A percentile compares a stretch with the other conserved stretches of the same genome.
These are phyloP conservation scores for Clohesyomyces aquaticus DNA, from an alignment of 495 filamentous ascomycete genomes.

Conservation along the genomic window DNA sequence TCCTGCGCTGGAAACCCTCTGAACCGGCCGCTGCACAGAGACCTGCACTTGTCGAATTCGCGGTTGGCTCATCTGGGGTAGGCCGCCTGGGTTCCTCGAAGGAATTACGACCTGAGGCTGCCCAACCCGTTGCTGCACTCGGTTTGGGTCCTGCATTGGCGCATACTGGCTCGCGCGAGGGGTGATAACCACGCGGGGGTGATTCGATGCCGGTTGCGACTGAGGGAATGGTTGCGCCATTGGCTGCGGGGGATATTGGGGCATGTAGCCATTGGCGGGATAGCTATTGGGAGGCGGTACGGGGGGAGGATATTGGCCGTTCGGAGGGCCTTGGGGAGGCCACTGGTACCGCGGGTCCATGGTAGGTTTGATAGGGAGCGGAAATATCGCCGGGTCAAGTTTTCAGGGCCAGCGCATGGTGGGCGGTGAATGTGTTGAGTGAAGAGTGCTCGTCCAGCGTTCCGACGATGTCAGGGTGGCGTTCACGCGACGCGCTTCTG, in stretches of 20 bases:
- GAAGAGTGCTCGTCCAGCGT: not conserved
- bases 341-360: slow-evolving; percentile 39
- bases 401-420: slow-evolving; percentile 11
- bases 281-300: slow-evolving; percentile 29
- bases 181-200: slow-evolving; percentile 33
- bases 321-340: slow-evolving; percentile 27
- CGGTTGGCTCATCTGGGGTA: slow-evolving; percentile 25
- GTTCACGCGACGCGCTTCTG: slow-evolving; percentile 9
- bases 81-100: not conserved
- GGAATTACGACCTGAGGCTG: slow-evolving; percentile 34
- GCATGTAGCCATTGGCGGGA: slow-evolving; percentile 19
- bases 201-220: slow-evolving; percentile 9
- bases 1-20: slow-evolving; percentile 12
- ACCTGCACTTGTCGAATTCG: slow-evolving; percentile 31
- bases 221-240: slow-evolving; percentile 22
- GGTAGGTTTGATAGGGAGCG: not conserved
- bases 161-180: slow-evolving; percentile 25
- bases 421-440: slow-evolving; percentile 6
- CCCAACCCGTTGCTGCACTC: slow-evolving; percentile 1
- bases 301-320: slow-evolving; percentile 27
- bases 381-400: too few relatives aligned
- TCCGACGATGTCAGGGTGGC: slow-evolving; percentile 2
- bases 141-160: not conserved
- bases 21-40: slow-evolving; percentile 15
- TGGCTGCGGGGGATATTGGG: slow-evolving; percentile 25